phyloP scores from a whole-genome alignment of 2,329 filamentous ascomycete genomes.

The Iodosphaeria phyllophila region DNA sequence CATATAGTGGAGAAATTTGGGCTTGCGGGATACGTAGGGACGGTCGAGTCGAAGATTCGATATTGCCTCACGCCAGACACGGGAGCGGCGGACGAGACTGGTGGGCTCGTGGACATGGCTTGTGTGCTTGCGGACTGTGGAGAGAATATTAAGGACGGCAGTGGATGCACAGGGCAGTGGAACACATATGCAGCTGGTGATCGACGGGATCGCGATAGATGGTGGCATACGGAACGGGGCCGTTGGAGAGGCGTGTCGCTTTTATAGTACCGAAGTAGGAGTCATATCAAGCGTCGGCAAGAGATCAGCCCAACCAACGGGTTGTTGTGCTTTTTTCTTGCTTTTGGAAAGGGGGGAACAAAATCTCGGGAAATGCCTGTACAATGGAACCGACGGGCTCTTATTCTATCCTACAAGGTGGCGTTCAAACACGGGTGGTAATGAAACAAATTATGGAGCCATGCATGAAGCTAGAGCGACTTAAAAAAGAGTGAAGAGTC shows the following conservation, averaged over 20 bases:
- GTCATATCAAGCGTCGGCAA: too few species aligned
- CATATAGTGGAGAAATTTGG: conserved; percentile 29
- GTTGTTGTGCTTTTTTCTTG: too few species aligned
- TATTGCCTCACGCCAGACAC: conserved; percentile 42
- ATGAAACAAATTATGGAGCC: too few species aligned
- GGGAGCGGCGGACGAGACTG: conserved; percentile 34
- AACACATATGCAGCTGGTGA: conserved; percentile 21
- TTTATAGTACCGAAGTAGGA: too few species aligned
- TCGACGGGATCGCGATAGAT: conserved; percentile 27
- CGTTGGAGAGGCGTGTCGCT: conserved; percentile 16
- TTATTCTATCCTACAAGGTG: too few species aligned
- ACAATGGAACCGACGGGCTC: too few species aligned
- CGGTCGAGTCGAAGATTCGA: conserved; percentile 33
- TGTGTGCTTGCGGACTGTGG: conserved; percentile 29
- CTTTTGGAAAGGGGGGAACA: too few species aligned
- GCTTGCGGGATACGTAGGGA: conserved; percentile 43
- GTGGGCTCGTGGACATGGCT: conserved; percentile 31
- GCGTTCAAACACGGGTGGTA: too few species aligned
- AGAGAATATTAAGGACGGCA: conserved; percentile 20
- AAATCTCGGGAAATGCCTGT: too few species aligned
- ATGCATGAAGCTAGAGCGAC: too few species aligned
- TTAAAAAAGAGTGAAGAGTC: too few species aligned
- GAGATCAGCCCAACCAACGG: too few species aligned
- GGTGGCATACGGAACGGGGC: conserved; percentile 30
- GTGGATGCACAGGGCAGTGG: conserved; percentile 28